Conservation (phyloP, 176 grass and related monocot genomes). For the Lolium multiflorum region DNA sequence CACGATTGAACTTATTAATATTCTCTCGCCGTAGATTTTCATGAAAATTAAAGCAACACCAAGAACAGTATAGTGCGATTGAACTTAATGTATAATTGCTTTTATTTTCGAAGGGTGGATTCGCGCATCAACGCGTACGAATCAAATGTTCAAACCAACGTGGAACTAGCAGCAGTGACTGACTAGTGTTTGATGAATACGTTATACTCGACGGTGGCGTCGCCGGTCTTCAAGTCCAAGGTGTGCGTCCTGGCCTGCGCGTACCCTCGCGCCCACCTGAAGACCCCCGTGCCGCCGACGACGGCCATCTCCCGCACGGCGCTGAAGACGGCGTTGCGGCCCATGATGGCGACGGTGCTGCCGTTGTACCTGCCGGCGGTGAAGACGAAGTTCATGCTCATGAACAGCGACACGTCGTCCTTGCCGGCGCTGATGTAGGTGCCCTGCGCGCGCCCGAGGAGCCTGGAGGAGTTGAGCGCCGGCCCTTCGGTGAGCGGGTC, state of each 20-base stretch:
- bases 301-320: constrained; percentile 2
- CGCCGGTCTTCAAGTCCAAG: not conserved
- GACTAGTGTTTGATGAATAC: not conserved
- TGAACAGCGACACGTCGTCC: constrained; percentile 5
- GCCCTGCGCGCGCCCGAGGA: constrained; percentile 7
- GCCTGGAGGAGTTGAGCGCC: not conserved
- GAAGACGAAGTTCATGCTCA: constrained; percentile 19
- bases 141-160: not conserved
- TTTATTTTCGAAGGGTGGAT: not conserved
- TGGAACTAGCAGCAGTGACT: not conserved
- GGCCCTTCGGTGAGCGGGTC: constrained; percentile 55
- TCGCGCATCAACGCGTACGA: not conserved
- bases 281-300: not conserved
- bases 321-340: not conserved
- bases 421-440: constrained; percentile 13
- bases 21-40: too few species aligned
- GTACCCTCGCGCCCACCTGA: constrained; percentile 13
- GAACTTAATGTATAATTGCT: not conserved
- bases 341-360: not conserved
- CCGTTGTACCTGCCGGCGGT: not conserved
- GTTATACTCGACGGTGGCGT: constrained; percentile 8
- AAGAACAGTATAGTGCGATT: not conserved
- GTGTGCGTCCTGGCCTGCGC: constrained; percentile 15
- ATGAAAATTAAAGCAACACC: not conserved
- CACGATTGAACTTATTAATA: too few species aligned